phyloP scores from a whole-genome alignment of 257 asterid genomes.

The Solanum bulbocastanum region DNA sequence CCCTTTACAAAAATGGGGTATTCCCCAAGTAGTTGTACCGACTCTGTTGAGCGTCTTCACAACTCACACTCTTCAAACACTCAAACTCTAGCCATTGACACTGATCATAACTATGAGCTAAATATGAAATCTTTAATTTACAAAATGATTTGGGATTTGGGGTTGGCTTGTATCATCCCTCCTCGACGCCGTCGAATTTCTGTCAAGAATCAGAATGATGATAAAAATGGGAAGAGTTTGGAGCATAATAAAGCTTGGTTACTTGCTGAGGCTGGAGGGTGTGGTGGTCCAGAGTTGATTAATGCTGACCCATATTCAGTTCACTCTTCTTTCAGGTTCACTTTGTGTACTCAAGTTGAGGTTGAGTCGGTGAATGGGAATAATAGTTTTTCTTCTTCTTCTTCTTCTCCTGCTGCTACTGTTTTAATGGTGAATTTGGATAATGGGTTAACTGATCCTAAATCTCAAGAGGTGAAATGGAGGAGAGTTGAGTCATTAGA shows the following conservation, averaged over 20 bases:
- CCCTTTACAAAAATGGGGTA: constrained; percentile 40
- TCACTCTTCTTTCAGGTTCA: constrained; percentile 88
- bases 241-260: constrained; percentile 87
- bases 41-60: constrained; percentile 14
- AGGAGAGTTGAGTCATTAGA: constrained; percentile 68
- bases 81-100: constrained; percentile 19
- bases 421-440: constrained; percentile 92
- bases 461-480: constrained; percentile 55
- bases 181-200: constrained; percentile 36
- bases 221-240: constrained; percentile 8
- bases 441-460: constrained; percentile 49
- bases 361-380: constrained; percentile 51
- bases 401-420: constrained; percentile 40
- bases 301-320: constrained; percentile 61
- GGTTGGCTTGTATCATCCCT: constrained; percentile 54
- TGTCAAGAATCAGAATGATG: constrained; percentile 1
- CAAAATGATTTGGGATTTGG: constrained; percentile 70
- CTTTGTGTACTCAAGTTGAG: constrained; percentile 81
- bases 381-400: not conserved
- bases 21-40: constrained; percentile 26
- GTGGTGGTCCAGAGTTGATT: constrained; percentile 37
- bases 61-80: constrained; percentile 20
- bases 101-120: constrained; percentile 26
- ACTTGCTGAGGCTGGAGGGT: constrained; percentile 81
- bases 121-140: constrained; percentile 45